Conservation (phyloP, 148 eudicot genomes). For the Nyssa sinensis region DNA sequence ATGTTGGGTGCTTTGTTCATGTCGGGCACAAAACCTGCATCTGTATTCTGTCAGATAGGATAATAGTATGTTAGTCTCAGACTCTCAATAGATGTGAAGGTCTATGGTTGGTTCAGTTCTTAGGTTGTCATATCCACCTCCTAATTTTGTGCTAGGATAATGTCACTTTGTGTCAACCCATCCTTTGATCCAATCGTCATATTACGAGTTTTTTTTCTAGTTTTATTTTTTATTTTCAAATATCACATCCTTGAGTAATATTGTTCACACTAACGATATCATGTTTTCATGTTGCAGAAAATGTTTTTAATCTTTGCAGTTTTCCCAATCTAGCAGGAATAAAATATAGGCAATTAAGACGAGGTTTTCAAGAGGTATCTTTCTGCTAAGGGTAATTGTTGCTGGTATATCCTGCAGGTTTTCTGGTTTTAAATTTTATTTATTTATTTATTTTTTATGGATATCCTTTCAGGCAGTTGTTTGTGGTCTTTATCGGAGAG, state of each 20-base stretch:
- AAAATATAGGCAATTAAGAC: conserved; percentile 66
- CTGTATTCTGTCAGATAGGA: neutral
- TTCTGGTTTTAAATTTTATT: neutral
- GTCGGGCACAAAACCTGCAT: neutral
- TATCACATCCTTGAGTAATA: neutral
- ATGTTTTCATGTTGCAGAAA: conserved; percentile 52
- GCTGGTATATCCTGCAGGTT: neutral
- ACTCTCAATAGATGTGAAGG: neutral
- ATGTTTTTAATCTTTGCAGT: conserved; percentile 78
- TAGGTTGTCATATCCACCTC: neutral
- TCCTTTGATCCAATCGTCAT: neutral
- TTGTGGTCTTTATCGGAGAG: conserved; percentile 78
- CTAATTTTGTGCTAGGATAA: neutral
- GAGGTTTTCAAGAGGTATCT: conserved; percentile 77
- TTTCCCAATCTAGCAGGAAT: conserved; percentile 68
- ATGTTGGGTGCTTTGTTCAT: neutral
- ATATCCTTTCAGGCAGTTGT: conserved; percentile 65
- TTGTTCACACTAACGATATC: neutral
- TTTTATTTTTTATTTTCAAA: conserved; percentile 2
- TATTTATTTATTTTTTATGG: neutral
- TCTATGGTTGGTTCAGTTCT: neutral
- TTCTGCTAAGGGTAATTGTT: too few species aligned
- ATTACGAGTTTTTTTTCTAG: neutral
- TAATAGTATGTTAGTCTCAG: neutral
- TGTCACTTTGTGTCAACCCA: neutral